Percentiles rank a stretch among this genome's conserved stretches.
Evolutionary conservation across 495 filamentous ascomycete genomes (phyloP).

Genomic region (Penicillium manginii): DNA sequence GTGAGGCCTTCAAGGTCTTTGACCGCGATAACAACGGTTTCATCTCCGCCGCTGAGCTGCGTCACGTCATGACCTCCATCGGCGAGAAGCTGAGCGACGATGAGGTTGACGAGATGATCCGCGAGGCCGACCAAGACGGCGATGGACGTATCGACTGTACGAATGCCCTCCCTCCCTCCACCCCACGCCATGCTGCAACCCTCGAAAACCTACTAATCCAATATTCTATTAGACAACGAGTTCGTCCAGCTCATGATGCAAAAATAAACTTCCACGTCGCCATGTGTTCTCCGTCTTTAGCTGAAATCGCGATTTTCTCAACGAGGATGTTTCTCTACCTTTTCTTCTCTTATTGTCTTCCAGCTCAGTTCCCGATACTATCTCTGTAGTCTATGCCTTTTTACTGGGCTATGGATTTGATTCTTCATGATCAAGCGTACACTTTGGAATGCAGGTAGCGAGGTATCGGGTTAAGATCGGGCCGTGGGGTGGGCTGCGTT

Average conservation of each 20-base stretch:
- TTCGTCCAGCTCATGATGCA: constrained; percentile 99
- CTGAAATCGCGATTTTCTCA: constrained; percentile 32
- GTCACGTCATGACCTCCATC: constrained; percentile 99
- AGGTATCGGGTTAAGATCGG: constrained; percentile 14
- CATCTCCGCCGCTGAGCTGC: constrained; percentile 96
- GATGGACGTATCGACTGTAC: constrained; percentile 96
- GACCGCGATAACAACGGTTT: constrained; percentile 99
- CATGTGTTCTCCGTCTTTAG: constrained; percentile 38
- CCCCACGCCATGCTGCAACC: background rate
- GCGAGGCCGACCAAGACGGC: constrained; percentile 98
- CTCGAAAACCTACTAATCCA: background rate
- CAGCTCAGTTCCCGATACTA: constrained; percentile 31
- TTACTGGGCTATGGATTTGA: constrained; percentile 29
- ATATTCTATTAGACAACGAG: constrained; percentile 81
- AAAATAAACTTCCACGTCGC: constrained; percentile 67
- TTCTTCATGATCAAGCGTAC: constrained; percentile 38
- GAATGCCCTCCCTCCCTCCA: constrained; percentile 12
- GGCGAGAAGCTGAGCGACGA: constrained; percentile 99
- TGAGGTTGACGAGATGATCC: constrained; percentile 99
- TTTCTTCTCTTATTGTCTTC: constrained; percentile 12
- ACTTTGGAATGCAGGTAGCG: constrained; percentile 30
- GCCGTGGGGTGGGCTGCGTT: constrained; percentile 14
- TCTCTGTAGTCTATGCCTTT: constrained; percentile 38
- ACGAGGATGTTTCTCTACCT: constrained; percentile 28
- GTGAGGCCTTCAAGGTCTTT: constrained; percentile 94